Evolutionary conservation across 208 protist genomes (phyloP).

Genomic region (Cochliopodium minus): DNA sequence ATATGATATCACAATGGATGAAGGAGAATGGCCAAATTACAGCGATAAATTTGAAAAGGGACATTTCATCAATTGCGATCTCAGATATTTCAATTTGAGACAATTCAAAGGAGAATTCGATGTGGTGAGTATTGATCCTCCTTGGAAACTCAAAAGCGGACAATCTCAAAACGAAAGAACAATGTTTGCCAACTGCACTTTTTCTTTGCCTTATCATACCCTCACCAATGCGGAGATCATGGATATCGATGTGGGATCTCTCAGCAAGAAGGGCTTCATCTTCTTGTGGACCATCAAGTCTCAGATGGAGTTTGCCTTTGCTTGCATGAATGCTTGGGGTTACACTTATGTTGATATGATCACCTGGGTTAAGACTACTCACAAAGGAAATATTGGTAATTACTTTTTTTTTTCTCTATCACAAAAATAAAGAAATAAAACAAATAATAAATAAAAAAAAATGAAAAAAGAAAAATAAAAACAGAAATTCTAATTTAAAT

Average conservation of each 20-base stretch:
- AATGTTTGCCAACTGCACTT: slow-evolving; percentile 23
- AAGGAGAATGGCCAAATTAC: neutral
- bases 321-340: slow-evolving; percentile 28
- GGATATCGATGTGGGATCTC: slow-evolving; percentile 21
- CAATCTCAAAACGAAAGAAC: slow-evolving; percentile 11
- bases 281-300: slow-evolving; percentile 30
- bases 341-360: slow-evolving; percentile 25
- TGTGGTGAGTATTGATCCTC: slow-evolving; percentile 27
- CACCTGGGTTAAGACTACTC: slow-evolving; percentile 23
- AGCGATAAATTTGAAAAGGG: slow-evolving; percentile 1
- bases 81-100: slow-evolving; percentile 21
- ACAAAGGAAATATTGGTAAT: slow-evolving; percentile 14
- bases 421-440: too few species aligned
- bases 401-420: too few species aligned
- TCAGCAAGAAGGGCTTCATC: slow-evolving; percentile 20
- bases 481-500: too few species aligned
- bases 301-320: slow-evolving; percentile 18
- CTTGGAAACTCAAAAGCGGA: slow-evolving; percentile 18
- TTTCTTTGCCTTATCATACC: slow-evolving; percentile 15
- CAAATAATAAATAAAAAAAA: too few species aligned
- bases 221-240: slow-evolving; percentile 24
- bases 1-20: too few species aligned
- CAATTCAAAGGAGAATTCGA: slow-evolving; percentile 24
- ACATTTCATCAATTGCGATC: slow-evolving; percentile 18
- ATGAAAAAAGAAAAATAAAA: neutral